phyloP scores from a whole-genome alignment of 768 basidiomycete genomes.

The Phlebiopsis flavidoalba region DNA sequence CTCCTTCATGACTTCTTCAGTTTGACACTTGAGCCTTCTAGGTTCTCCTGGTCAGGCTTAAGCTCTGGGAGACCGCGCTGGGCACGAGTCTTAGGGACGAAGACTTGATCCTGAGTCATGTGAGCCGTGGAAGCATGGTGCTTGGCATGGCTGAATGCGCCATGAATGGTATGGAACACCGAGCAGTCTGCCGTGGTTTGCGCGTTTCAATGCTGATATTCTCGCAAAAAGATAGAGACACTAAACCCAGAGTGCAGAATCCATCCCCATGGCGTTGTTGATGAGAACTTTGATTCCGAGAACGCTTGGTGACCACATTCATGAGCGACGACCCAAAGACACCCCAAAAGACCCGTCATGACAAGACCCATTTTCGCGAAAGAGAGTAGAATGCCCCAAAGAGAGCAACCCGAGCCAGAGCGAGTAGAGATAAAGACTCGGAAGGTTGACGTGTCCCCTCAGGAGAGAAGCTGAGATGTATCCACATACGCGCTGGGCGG shows the following conservation, averaged over 20 bases:
- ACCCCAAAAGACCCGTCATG: slow-evolving; percentile 87
- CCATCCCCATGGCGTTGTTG: slow-evolving; percentile 93
- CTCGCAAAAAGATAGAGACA: slow-evolving; percentile 3
- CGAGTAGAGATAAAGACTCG: slow-evolving; percentile 57
- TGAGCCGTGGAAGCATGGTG: slow-evolving; percentile 95
- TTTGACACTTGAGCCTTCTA: slow-evolving; percentile 58
- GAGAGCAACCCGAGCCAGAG: slow-evolving; percentile 55
- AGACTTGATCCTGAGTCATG: slow-evolving; percentile 94
- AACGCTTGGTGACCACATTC: slow-evolving; percentile 97
- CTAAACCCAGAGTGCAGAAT: slow-evolving; percentile 83
- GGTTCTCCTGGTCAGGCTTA: slow-evolving; percentile 62
- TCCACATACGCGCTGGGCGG: slow-evolving; percentile 62
- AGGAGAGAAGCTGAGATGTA: slow-evolving; percentile 53
- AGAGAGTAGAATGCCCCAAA: slow-evolving; percentile 79
- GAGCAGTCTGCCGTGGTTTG: slow-evolving; percentile 50
- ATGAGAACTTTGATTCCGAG: slow-evolving; percentile 85
- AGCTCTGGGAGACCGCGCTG: slow-evolving; percentile 60
- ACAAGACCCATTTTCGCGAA: slow-evolving; percentile 84
- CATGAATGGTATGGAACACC: slow-evolving; percentile 97
- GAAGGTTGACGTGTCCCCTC: slow-evolving; percentile 47
- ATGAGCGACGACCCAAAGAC: slow-evolving; percentile 92
- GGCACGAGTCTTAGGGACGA: slow-evolving; percentile 86
- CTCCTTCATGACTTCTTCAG: slow-evolving; percentile 64
- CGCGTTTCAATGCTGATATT: not conserved
- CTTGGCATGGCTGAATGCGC: slow-evolving; percentile 89